Percentiles rank a stretch among this genome's conserved stretches.
Conservation (phyloP, 306 rosid species). For the Canavalia gladiata region DNA sequence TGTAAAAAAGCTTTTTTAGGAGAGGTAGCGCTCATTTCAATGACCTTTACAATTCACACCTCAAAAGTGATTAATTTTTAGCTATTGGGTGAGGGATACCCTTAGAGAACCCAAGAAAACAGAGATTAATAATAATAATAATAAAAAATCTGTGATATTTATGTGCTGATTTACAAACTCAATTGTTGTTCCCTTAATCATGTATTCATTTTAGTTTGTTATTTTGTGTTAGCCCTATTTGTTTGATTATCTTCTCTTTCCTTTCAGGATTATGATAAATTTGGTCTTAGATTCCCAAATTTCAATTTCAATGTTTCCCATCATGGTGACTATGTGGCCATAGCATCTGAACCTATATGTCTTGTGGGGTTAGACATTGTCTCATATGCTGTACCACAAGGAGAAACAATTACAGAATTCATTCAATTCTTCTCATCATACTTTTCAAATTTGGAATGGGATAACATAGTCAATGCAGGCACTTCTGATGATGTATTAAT, state of each 20-base stretch:
- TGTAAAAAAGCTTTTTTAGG: neutral
- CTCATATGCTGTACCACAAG: constrained; percentile 63
- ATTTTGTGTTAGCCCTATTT: neutral
- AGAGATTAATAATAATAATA: neutral
- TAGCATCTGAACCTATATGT: constrained; percentile 91
- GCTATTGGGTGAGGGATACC: neutral
- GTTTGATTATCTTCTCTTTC: constrained; percentile 13
- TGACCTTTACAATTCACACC: neutral
- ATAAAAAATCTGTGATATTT: neutral
- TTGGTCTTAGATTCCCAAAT: constrained; percentile 66
- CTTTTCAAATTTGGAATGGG: constrained; percentile 87
- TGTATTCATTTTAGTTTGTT: neutral
- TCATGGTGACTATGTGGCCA: constrained; percentile 92
- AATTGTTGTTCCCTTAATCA: neutral
- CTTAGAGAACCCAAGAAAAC: neutral
- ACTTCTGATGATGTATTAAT: constrained; percentile 62
- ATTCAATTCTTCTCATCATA: constrained; percentile 69
- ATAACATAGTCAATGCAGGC: constrained; percentile 65
- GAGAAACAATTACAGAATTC: constrained; percentile 64
- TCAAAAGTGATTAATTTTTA: neutral
- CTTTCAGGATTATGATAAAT: constrained; percentile 63
- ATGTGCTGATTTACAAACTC: neutral
- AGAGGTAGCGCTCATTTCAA: neutral
- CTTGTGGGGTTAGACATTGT: constrained; percentile 90
- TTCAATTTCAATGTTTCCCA: constrained; percentile 91